Conservation (phyloP, 2,329 filamentous ascomycete species). For the Botrytis elliptica region DNA sequence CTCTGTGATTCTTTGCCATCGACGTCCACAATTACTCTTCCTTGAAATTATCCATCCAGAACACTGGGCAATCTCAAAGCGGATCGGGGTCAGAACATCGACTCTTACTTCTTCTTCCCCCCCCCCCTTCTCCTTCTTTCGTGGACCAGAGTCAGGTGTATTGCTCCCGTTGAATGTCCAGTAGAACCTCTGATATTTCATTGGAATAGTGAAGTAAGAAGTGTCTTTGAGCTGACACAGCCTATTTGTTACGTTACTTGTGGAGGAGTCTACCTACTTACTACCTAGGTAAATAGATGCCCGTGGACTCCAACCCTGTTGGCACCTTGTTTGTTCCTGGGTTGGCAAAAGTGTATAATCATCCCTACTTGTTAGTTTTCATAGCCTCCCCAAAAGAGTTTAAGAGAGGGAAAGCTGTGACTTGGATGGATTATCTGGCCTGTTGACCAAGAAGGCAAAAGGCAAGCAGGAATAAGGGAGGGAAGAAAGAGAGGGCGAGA, state of each 20-base stretch:
- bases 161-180: neutral
- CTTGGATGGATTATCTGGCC: neutral
- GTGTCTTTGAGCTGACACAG: neutral
- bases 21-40: neutral
- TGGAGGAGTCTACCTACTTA: neutral
- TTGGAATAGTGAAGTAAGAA: neutral
- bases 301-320: neutral
- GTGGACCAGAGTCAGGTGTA: neutral
- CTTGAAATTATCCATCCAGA: neutral
- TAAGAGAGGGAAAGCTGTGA: neutral
- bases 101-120: neutral
- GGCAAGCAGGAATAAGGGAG: neutral
- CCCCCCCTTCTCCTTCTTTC: neutral
- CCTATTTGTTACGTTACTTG: conserved; percentile 6
- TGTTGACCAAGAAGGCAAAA: neutral
- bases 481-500: neutral
- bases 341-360: neutral
- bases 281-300: neutral
- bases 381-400: neutral
- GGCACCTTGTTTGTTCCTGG: neutral
- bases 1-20: conserved; percentile 5
- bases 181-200: neutral
- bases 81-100: neutral
- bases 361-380: neutral
- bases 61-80: neutral